Conservation (phyloP, 2,329 filamentous ascomycete genomes). For the Botrytis fabae region DNA sequence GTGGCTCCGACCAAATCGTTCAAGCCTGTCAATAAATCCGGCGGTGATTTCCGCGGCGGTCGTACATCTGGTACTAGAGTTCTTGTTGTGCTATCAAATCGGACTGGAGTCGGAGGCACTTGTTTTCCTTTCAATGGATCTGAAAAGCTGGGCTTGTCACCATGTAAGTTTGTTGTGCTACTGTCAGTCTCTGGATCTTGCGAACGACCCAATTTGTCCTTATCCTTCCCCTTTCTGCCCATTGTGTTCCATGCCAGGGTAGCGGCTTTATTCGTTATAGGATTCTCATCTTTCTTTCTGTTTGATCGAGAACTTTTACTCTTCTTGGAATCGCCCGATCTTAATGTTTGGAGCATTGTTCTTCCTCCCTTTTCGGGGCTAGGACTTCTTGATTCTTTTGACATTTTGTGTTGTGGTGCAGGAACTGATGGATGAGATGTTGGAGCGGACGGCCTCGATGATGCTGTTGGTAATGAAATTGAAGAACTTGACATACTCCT, state of each 20-base stretch:
- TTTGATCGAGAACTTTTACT: constrained; percentile 41
- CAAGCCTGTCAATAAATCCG: constrained; percentile 35
- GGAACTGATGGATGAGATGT: constrained; percentile 31
- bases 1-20: constrained; percentile 29
- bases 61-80: constrained; percentile 35
- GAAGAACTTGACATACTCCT: constrained; percentile 27
- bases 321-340: constrained; percentile 53
- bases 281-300: constrained; percentile 45
- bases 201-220: constrained; percentile 32
- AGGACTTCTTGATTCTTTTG: constrained; percentile 47
- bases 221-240: constrained; percentile 34
- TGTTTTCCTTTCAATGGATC: constrained; percentile 28
- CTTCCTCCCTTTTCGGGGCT: constrained; percentile 57
- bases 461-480: constrained; percentile 25
- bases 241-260: constrained; percentile 56
- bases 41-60: constrained; percentile 30
- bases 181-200: constrained; percentile 35
- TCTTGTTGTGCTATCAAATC: constrained; percentile 41
- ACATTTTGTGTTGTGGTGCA: constrained; percentile 33
- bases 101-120: constrained; percentile 32
- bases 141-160: constrained; percentile 31
- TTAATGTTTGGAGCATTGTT: constrained; percentile 61
- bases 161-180: constrained; percentile 34
- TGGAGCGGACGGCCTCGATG: constrained; percentile 25
- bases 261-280: constrained; percentile 62